These are phyloP conservation scores for Geotrichum cucujoidarum DNA, from an alignment of 1,139 yeast genomes.

Conservation along the genomic window DNA sequence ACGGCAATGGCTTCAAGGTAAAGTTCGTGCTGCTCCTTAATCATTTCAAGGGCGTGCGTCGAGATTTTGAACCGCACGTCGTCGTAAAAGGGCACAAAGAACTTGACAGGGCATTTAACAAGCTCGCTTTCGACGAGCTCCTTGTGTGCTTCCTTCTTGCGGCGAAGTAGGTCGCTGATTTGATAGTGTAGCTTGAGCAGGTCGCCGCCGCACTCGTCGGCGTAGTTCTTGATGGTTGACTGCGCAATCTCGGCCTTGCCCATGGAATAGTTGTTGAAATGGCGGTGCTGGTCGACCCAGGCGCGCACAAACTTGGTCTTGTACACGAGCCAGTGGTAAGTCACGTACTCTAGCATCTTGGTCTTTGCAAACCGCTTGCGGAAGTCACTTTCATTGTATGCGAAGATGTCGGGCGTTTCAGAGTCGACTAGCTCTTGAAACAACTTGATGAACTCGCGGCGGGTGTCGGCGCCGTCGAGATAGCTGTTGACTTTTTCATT, in stretches of 20 bases:
- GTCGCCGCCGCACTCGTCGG: slow-evolving; percentile 16
- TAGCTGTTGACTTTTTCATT: slow-evolving; percentile 12
- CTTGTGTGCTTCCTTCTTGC: slow-evolving; percentile 17
- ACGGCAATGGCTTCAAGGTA: slow-evolving; percentile 16
- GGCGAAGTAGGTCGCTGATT: slow-evolving; percentile 9
- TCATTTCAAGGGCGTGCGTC: slow-evolving; percentile 19
- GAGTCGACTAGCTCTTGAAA: slow-evolving; percentile 20
- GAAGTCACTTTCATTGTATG: slow-evolving; percentile 18
- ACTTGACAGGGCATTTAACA: slow-evolving; percentile 18
- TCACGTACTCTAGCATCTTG: slow-evolving; percentile 16
- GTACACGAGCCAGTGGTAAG: slow-evolving; percentile 19
- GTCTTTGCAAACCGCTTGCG: slow-evolving; percentile 15
- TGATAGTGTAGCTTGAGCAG: slow-evolving; percentile 17
- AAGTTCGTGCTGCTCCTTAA: slow-evolving; percentile 20
- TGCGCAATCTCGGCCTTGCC: slow-evolving; percentile 20
- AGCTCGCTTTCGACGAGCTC: slow-evolving; percentile 13
- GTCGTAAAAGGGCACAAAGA: slow-evolving; percentile 20
- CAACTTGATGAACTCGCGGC: slow-evolving; percentile 13
- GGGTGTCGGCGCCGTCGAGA: slow-evolving; percentile 1
- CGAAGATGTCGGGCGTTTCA: slow-evolving; percentile 20
- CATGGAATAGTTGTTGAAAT: slow-evolving; percentile 20
- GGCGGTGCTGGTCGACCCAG: slow-evolving; percentile 20
- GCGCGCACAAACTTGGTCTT: slow-evolving; percentile 20
- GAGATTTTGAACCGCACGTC: slow-evolving; percentile 20
- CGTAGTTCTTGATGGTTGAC: slow-evolving; percentile 16